Conservation (phyloP, 148 eudicot species). For the Fagopyrum esculentum region DNA sequence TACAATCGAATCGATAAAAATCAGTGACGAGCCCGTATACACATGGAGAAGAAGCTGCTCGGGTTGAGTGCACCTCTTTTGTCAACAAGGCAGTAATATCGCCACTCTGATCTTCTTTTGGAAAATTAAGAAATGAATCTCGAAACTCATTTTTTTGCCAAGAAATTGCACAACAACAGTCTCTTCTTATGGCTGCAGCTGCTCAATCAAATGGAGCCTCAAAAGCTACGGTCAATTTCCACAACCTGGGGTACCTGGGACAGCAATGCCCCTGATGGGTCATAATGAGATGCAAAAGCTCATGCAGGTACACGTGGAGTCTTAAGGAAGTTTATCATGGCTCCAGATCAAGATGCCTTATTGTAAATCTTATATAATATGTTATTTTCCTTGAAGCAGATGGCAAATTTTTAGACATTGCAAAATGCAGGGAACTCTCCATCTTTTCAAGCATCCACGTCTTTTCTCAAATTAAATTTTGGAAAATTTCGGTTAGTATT, state of each 20-base stretch:
- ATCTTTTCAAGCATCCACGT: constrained; percentile 37
- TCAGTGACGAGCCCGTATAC: no score
- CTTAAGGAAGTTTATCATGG: background rate
- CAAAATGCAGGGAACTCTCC: constrained; percentile 44
- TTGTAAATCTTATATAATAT: background rate
- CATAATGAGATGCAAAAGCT: constrained; percentile 53
- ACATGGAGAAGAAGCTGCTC: no score
- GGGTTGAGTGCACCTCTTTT: no score
- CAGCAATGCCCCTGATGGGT: constrained; percentile 50
- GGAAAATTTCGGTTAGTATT: no score
- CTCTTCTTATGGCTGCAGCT: constrained; percentile 88
- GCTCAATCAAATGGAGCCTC: constrained; percentile 57
- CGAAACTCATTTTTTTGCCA: no score
- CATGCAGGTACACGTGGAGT: constrained; percentile 49
- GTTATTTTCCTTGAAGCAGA: constrained; percentile 28
- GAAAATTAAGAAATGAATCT: no score
- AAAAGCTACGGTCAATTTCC: constrained; percentile 39
- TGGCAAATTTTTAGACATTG: constrained; percentile 46
- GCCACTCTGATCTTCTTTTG: no score
- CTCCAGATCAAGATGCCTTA: background rate
- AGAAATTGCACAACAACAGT: constrained; percentile 93
- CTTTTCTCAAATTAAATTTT: no score
- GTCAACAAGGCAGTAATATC: no score
- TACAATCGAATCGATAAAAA: no score
- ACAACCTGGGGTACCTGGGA: constrained; percentile 59